Base-by-base conservation (phyloP, 2,329 filamentous ascomycete genomes). In the Monosporascus sp. region DNA sequence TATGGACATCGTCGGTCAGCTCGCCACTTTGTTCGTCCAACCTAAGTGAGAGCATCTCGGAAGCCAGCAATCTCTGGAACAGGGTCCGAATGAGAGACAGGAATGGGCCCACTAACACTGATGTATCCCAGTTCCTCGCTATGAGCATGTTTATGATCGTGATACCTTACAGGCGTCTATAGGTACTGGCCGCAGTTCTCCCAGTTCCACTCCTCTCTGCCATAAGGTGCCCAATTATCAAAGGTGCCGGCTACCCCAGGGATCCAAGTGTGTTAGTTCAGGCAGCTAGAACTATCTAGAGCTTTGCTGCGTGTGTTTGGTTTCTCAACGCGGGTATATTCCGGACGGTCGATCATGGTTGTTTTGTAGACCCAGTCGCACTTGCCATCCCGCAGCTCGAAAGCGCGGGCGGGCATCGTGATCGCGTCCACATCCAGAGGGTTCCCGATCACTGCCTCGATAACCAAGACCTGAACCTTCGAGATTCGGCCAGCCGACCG, bases 141-240 rank as follows among this genome's bases (percentile, higher is more conserved):
- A 56, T 78, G 81, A 1, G 76, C 61, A 9, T 70, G 67, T 4
- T 67, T 63, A 54, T 84, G 79, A 52, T 85, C 80, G 56, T 82
- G 76, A 63, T 83, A 85, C 18, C 74, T 82, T 0, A 72, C 78
- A n/a, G 73, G 72, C 70, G 83, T 83, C 57, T 75, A 72, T 6
- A 84, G 69, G 57, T 83, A 84, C 7, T 72, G 69, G 3, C 75
- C 69, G 39, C 72, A 68, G 8, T 65, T 69, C 2, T 82, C 73
- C 77, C 79, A 85, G 0, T 70, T 83, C 83, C 83, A 87, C 47
- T 80, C 74, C 59, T 88, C 82, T 6, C 88, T 89, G 48, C 88
- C 87, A 37, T 79, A 80, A 67, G 88, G 88, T n/a, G 83, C 83
- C 74, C 87, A 81, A 20, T 85, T 84, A 63, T 92, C 79, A 59